A percentile compares a stretch with the other conserved stretches of the same genome.
These are phyloP conservation scores for Pyrenochaeta sp. DNA, from an alignment of 2,329 filamentous ascomycete species.

Conservation along the genomic window DNA sequence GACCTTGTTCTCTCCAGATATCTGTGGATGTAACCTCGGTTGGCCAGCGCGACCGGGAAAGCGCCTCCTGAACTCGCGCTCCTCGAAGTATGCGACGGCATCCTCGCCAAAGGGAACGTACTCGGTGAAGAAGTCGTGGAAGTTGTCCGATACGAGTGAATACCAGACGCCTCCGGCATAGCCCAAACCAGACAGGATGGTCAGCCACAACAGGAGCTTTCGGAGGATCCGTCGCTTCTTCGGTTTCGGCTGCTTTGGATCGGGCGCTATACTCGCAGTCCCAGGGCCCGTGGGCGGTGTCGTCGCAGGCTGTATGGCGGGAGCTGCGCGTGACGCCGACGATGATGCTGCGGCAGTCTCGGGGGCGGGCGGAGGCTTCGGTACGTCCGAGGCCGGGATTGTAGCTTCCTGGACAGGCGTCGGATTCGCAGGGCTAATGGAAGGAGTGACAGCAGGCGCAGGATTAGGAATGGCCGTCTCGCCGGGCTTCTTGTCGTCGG, in stretches of 20 bases:
- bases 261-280: slow-evolving; percentile 52
- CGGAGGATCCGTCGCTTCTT: slow-evolving; percentile 78
- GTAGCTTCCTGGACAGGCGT: slow-evolving; percentile 39
- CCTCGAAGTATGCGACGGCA: slow-evolving; percentile 92
- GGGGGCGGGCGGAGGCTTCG: slow-evolving; percentile 57
- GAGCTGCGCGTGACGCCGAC: slow-evolving; percentile 44
- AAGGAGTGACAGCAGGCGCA: slow-evolving; percentile 49
- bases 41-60: slow-evolving; percentile 66
- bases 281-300: slow-evolving; percentile 54
- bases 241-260: slow-evolving; percentile 53
- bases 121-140: slow-evolving; percentile 99
- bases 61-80: slow-evolving; percentile 88
- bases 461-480: slow-evolving; percentile 50
- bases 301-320: slow-evolving; percentile 42
- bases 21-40: slow-evolving; percentile 55
- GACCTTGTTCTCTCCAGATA: slow-evolving; percentile 71
- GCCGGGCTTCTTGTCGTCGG: slow-evolving; percentile 54
- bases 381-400: slow-evolving; percentile 59
- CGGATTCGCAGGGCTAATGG: slow-evolving; percentile 50
- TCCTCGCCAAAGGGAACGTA: slow-evolving; percentile 95
- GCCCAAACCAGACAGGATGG: slow-evolving; percentile 77
- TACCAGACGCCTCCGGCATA: slow-evolving; percentile 93
- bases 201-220: slow-evolving; percentile 74
- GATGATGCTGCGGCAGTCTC: slow-evolving; percentile 42
- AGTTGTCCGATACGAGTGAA: slow-evolving; percentile 92